Evolutionary conservation across 106 monocot species (phyloP).

Genomic region (Agapanthus africanus): DNA sequence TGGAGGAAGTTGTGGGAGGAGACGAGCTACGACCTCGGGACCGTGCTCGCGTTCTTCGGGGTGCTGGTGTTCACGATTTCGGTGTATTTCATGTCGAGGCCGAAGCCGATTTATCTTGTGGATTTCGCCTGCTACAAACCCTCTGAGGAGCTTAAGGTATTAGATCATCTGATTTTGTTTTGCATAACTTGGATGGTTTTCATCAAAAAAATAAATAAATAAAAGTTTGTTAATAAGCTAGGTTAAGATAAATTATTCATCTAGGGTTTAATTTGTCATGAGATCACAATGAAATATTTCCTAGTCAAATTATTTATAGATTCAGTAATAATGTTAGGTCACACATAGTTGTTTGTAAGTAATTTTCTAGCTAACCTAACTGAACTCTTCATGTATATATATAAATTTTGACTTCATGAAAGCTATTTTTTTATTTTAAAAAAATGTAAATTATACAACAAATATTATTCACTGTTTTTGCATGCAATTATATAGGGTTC

Average conservation of each 20-base stretch:
- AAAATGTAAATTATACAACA: no score
- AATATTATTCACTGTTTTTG: no score
- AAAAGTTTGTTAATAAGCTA: no score
- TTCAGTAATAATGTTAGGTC: no score
- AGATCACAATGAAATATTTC: background rate
- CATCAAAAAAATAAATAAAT: no score
- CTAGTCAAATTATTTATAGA: background rate
- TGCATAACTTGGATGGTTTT: no score
- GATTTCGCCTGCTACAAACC: conserved; percentile 93
- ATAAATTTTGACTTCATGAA: background rate
- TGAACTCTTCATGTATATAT: background rate
- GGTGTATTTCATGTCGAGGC: conserved; percentile 73
- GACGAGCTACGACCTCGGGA: conserved; percentile 76
- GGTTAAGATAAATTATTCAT: background rate
- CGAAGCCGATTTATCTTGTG: conserved; percentile 73
- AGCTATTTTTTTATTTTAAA: no score
- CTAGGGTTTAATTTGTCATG: background rate
- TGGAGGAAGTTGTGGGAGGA: conserved; percentile 81
- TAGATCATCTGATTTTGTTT: no score
- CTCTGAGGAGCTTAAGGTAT: conserved; percentile 78
- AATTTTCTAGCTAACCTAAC: background rate
- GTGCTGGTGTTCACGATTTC: conserved; percentile 68
- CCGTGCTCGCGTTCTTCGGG: conserved; percentile 63
- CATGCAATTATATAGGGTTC: no score
- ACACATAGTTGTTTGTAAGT: no score